Base-by-base conservation (phyloP, 495 filamentous ascomycete species). In the Penicillium paxilli region DNA sequence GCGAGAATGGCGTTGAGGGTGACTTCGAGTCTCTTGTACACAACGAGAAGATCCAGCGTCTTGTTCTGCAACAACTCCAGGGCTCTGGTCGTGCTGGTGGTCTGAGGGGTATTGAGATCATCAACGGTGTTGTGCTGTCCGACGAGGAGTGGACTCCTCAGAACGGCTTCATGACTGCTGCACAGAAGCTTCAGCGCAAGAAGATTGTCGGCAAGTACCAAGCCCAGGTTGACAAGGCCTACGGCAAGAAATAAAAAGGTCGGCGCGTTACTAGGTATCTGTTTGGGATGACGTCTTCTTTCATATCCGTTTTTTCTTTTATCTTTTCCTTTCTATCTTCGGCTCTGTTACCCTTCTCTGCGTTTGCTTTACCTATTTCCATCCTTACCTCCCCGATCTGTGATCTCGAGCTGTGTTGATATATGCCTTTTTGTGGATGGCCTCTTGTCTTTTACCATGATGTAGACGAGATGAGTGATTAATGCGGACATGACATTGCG, bases 71-170 rank as follows among this genome's bases (percentile, higher is more conserved):
- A 73, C 88, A 96, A 69, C 80, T 98, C 38, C 91, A 96, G 72
- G 70, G 64, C 24, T 81, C 82, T 2, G 94, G 93, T 40, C 83
- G 81, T 55, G 80, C 83, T 30, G 90, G 88, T 59, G 90, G 92
- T 7, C 77, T 98, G 45, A 79, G 76, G 16, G 88, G 90, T 20
- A 91, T 95, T 59, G 94, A 98, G 76, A 90, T 97, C 46, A 87
- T 98, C 60, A 87, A 91, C 52, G 94, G 94, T 55, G 91, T 95
- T 14, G 91, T 96, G 5, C 68, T 98, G 66, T 88, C 91, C 1
- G 92, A 96, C 57, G 93, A 98, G 71, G 94, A 98, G 69, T 98
- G 94, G 94, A 97, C 88, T 22, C 89, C 94, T 46, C 88, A 95
- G 48, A 98, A 96, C 73, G 79, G 80, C 30, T 74, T 69, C 60